A percentile compares a stretch with the other conserved stretches of the same genome.
Evolutionary conservation across 345 rosid species (phyloP).

Genomic region (Lepidium aucheri): DNA sequence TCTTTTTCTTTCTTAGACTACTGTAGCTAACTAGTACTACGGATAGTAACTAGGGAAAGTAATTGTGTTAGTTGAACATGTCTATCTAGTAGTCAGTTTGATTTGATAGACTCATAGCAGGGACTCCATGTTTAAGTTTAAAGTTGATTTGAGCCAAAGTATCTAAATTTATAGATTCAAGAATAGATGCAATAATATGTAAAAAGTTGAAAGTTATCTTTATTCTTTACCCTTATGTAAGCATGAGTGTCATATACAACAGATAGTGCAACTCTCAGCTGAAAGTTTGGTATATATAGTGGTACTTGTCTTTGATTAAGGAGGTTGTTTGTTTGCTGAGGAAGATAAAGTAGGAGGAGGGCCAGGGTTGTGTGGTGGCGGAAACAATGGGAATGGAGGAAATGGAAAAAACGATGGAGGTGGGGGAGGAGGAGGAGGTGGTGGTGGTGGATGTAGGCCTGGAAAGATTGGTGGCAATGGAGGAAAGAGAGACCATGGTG

Average conservation of each 20-base stretch:
- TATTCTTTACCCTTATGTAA: conserved; percentile 18
- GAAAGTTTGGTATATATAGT: neutral
- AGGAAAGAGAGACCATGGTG: conserved; percentile 23
- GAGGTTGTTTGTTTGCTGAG: conserved; percentile 5
- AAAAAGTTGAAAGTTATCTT: neutral
- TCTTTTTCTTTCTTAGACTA: neutral
- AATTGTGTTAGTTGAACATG: neutral
- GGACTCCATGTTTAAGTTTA: too few relatives aligned
- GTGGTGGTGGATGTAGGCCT: conserved; percentile 15
- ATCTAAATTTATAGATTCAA: neutral
- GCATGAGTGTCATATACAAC: conserved; percentile 11
- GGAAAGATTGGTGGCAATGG: conserved; percentile 32
- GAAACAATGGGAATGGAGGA: conserved; percentile 38
- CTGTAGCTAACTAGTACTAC: neutral
- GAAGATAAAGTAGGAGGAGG: conserved; percentile 39
- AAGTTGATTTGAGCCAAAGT: neutral
- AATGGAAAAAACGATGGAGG: conserved; percentile 26
- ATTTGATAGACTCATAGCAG: too few relatives aligned
- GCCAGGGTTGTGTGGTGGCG: conserved; percentile 33
- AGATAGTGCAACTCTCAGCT: conserved; percentile 7
- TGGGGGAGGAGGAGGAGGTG: conserved; percentile 20
- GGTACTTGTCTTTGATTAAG: conserved; percentile 1
- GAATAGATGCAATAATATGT: neutral
- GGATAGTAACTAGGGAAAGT: neutral
- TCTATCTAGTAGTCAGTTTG: neutral